A percentile compares a stretch with the other conserved stretches of the same genome.
phyloP scores from a whole-genome alignment of 371 early-diverging fungal genomes.

The Syncephalis plumigaleata region DNA sequence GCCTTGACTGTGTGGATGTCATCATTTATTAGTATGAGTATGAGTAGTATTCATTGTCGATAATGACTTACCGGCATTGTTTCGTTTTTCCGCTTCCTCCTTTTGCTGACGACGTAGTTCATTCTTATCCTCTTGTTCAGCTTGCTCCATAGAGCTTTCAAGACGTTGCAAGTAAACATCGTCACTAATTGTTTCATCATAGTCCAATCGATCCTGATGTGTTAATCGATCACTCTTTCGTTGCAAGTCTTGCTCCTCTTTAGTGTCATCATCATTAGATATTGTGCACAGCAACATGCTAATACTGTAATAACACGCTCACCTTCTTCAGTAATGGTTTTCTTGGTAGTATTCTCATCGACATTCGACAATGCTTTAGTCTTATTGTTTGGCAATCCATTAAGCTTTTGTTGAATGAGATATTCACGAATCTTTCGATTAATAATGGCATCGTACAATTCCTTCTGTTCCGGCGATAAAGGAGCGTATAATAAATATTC shows the following conservation, averaged over 20 bases:
- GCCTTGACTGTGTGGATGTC: neutral
- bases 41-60: neutral
- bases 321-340: neutral
- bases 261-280: no score
- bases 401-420: constrained; percentile 37
- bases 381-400: constrained; percentile 16
- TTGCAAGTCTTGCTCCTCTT: no score
- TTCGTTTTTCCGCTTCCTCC: constrained; percentile 7
- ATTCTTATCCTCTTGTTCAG: neutral
- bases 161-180: constrained; percentile 19
- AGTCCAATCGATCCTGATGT: no score
- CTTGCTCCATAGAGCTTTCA: constrained; percentile 16
- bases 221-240: no score
- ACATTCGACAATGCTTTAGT: constrained; percentile 10
- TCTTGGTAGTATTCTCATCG: neutral
- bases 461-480: constrained; percentile 59
- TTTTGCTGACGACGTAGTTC: neutral
- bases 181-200: constrained; percentile 8
- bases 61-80: constrained; percentile 6
- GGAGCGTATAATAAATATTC: constrained; percentile 80
- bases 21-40: neutral
- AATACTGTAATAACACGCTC: neutral
- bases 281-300: no score
- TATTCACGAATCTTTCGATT: constrained; percentile 53
- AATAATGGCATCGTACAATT: constrained; percentile 66